Base-by-base conservation (phyloP, 352 stramenopile species). In the Pythium volutum region DNA sequence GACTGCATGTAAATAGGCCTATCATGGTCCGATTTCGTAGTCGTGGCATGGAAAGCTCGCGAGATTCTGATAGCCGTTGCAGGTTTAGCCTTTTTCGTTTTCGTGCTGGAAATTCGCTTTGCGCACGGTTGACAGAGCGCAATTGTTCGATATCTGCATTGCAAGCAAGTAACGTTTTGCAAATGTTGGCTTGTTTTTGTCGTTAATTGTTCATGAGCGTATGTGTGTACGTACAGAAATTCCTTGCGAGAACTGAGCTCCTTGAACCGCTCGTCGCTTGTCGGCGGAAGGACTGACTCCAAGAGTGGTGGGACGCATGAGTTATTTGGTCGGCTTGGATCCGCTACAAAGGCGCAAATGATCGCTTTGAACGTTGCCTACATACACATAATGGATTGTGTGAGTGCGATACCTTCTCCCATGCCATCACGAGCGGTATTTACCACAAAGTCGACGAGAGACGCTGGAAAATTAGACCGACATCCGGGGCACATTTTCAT, bases 1-100 rank as follows among this genome's bases (percentile, higher is more conserved):
- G 73, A 75, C 26, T 71, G 52, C 43, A 68, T 62, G n/a, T 70
- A 64, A 4, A 67, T 46, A 20, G 51, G 55, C n/a, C 60, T 64
- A 15, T 51, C 36, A 36, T 20, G 20, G 12, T 64, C 55, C 18
- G 36, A 41, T 18, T 51, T 48, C 23, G 33, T 12, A 15, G 69
- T 61, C 9, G 29, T 11, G 15, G 26, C 2, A 31, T 51, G n/a
- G 16, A 7, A 6, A 20, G 25, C 25, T 23, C n/a, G 12, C 36
- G 18, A 43, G 1, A 6, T 20, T 20, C 36, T 5, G 9, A 14
- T 43, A 20, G 36, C 18, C n/a, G 36, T 50, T 9, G 27, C n/a
- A 18, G 27, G 25, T 8, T 36, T 36, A 11, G 31, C 9, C 20
- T 22, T 6, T 12, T 51, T 60, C n/a, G n/a, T n/a, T 38, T 59